These are phyloP conservation scores for Butyriboletus loyo DNA, from an alignment of 768 basidiomycete species.

Conservation along the genomic window DNA sequence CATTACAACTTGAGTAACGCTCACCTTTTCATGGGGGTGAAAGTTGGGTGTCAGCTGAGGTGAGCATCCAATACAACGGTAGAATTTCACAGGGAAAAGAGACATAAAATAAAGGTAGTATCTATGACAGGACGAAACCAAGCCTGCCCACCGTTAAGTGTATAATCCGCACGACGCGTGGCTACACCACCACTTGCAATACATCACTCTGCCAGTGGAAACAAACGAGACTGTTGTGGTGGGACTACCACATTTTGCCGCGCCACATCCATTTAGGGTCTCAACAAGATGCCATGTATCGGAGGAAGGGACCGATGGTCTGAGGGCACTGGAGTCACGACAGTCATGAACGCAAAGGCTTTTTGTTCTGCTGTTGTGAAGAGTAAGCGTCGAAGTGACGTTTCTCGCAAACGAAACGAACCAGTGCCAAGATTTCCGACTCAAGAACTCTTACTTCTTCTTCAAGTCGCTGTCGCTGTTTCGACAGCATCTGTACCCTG, in stretches of 20 bases:
- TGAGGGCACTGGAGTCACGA: neutral
- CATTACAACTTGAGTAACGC: neutral
- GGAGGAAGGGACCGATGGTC: neutral
- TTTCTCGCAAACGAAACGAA: conserved; percentile 19
- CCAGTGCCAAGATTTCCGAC: conserved; percentile 58
- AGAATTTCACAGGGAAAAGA: neutral
- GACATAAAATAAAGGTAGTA: neutral
- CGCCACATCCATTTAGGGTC: neutral
- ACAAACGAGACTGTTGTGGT: neutral
- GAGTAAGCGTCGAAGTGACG: conserved; percentile 1
- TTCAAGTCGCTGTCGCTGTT: conserved; percentile 67
- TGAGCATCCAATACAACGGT: neutral
- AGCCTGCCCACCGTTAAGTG: neutral
- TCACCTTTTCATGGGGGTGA: neutral
- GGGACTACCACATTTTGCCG: neutral
- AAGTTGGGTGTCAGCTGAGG: neutral
- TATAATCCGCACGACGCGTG: too few relatives aligned
- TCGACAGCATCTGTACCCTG: conserved; percentile 58
- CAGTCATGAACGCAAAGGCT: neutral
- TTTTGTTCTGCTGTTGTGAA: conserved; percentile 23
- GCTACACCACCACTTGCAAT: neutral
- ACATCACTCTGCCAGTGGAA: neutral
- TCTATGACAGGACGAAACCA: neutral
- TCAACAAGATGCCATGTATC: neutral
- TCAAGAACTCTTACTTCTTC: conserved; percentile 58